Evolutionary conservation across 148 eudicot species (phyloP).

Genomic region (Camellia sinensis): DNA sequence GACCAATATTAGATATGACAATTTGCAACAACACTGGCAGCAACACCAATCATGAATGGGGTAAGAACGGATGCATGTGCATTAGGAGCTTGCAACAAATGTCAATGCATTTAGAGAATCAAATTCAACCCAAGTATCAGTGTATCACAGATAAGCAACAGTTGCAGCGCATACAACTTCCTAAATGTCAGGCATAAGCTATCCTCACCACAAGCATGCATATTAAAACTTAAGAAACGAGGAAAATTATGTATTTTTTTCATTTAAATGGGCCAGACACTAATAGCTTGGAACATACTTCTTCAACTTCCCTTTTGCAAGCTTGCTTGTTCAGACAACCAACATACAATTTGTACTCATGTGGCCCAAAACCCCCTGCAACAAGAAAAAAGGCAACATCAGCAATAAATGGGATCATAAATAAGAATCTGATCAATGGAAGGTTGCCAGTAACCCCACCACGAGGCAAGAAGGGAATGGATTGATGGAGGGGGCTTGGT

Average conservation of each 20-base stretch:
- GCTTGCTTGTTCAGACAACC: constrained; percentile 79
- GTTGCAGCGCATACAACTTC: neutral
- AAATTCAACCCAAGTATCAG: too few species aligned
- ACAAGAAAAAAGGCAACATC: constrained; percentile 3
- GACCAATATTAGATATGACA: neutral
- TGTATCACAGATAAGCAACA: neutral
- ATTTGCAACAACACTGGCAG: neutral
- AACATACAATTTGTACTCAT: constrained; percentile 64
- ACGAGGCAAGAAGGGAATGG: neutral
- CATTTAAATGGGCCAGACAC: neutral
- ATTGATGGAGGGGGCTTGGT: neutral
- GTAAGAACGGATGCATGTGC: neutral
- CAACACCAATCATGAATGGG: neutral
- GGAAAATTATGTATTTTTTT: neutral
- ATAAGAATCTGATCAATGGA: neutral
- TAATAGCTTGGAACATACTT: constrained; percentile 41
- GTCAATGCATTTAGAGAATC: neutral
- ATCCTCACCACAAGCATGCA: neutral
- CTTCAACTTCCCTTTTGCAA: constrained; percentile 55
- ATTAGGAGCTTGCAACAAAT: constrained; percentile 10
- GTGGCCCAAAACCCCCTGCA: constrained; percentile 24
- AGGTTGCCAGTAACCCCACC: neutral
- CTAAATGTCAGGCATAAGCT: constrained; percentile 10
- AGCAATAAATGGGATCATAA: neutral
- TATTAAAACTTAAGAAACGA: constrained; percentile 7